Base-by-base conservation (phyloP, 164 flowering plant genomes). In the Sextonia rubra region DNA sequence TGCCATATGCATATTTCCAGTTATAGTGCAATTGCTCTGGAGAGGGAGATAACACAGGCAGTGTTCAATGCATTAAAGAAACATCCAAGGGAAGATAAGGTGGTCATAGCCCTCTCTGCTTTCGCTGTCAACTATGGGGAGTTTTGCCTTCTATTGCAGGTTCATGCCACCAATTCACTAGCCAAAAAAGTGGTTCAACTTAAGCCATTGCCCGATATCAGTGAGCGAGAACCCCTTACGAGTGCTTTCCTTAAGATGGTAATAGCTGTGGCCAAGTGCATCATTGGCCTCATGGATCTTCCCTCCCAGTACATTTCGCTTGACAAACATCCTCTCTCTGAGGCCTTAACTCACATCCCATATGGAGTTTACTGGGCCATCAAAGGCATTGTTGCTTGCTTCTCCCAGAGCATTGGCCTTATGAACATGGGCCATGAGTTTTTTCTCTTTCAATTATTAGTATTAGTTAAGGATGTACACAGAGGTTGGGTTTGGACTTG, bases 1-100 rank as follows among this genome's bases (percentile, higher is more conserved):
- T 32, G 44, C 44, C 9, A 7, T 1, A 6, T 32, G 44, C 37
- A n/a, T 56, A 30, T n/a, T 61, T 5, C 66, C 85, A 91, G 91
- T 68, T 90, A 62, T n/a, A 82, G 4, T 86, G 88, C 88, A 89
- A 86, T 77, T 86, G 90, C 77, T 83, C 84, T 4, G 85, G 87
- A 18, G 87, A 32, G 44, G 44, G 83, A 29, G 97, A 90, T 68
- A 30, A 72, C 93, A 0, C 23, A 84, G 81, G 76, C 77, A 24
- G 49, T 92, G 24, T 76, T 90, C 69, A 81, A 81, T 78, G 64
- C 61, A 55, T 82, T 92, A 6, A 77, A 91, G 15, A 71, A 72
- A 29, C 73, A 68, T 71, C 74, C 85, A 25, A 83, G 90, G 90
- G 88, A 83, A 1, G 82, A 83, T 3, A 86, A 86, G 80, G 73